Evolutionary conservation across 352 stramenopile species (phyloP), one percentile per base, ranked within the genome.

Genomic region (Globisporangium recalcitrans): DNA sequence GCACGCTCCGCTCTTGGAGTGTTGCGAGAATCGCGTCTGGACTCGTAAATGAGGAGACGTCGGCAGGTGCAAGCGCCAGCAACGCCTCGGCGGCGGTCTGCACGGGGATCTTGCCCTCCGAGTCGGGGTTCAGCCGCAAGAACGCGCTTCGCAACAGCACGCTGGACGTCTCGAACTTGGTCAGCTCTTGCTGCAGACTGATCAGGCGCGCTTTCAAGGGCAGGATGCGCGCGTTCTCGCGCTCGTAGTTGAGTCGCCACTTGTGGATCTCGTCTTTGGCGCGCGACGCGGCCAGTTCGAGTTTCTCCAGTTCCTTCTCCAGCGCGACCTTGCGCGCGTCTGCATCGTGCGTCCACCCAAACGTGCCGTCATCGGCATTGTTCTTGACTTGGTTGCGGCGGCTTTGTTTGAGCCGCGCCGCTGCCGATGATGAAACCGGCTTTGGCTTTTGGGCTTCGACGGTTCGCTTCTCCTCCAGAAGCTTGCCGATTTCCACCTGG

Each of bases 401-500:
- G 16, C 38, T 9, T 10, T 19, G 19, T 19, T 19, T 56, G 27
- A 10, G n/a, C 7, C 10, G 26, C n/a, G 34, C 57, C 26, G 21
- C 21, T 24, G 54, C 34, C 1, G 46, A 26, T 4, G 69, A 46
- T 46, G n/a, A 46, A 46, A 14, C 22, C 16, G 38, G 44, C 27
- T 78, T 64, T 5, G 46, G 48, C 59, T 85, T 76, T 9, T 40
- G 58, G 4, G 47, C 19, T 21, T 52, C 47, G 1, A 63, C 32
- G 14, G 47, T 44, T 0, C 78, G 71, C 26, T 90, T 88, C 42
- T 81, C 69, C 11, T 75, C 64, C 1, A 86, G 46, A 1, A 86
- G 57, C 7, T 74, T 63, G 0, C 71, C 72, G 32, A 90, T 79
- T 46, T 85, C 75, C 3, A 86, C 60, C 27, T 88, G 77, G 1